Evolutionary conservation across 1,284 basidiomycete species (phyloP).

Genomic region (Peniophora sp.): DNA sequence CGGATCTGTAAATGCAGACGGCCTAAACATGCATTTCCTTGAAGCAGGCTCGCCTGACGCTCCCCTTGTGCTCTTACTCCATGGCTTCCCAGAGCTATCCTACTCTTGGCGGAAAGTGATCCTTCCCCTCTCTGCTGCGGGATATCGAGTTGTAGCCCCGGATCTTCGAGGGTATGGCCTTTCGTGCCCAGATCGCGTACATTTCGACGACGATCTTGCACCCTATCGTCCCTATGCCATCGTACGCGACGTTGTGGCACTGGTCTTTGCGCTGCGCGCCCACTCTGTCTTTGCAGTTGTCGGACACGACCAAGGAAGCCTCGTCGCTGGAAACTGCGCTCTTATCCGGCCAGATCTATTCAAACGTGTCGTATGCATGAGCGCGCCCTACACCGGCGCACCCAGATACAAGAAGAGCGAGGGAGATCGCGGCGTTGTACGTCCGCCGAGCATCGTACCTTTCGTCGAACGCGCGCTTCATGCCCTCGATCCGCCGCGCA

Average conservation of each 20-base stretch:
- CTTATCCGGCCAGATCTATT: slow-evolving; percentile 51
- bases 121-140: slow-evolving; percentile 34
- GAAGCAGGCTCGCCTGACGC: slow-evolving; percentile 30
- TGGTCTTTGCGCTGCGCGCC: slow-evolving; percentile 46
- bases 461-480: slow-evolving; percentile 24
- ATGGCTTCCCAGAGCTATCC: slow-evolving; percentile 60
- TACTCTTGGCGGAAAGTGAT: slow-evolving; percentile 58
- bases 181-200: slow-evolving; percentile 22
- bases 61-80: slow-evolving; percentile 50
- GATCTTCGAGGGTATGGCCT: slow-evolving; percentile 26
- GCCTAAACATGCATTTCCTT: slow-evolving; percentile 44
- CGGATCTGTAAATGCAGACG: slow-evolving; percentile 16
- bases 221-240: slow-evolving; percentile 45
- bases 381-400: slow-evolving; percentile 43
- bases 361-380: slow-evolving; percentile 49
- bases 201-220: slow-evolving; percentile 39
- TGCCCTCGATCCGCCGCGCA: slow-evolving; percentile 39
- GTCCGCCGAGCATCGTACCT: slow-evolving; percentile 8
- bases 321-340: slow-evolving; percentile 42
- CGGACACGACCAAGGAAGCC: slow-evolving; percentile 56
- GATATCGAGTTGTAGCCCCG: slow-evolving; percentile 27
- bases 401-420: slow-evolving; percentile 22
- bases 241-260: slow-evolving; percentile 40
- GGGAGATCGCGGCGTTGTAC: neutral
- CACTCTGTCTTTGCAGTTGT: slow-evolving; percentile 37